Conservation (phyloP, 176 grass and related monocot species). For the Tillandsia leiboldiana region DNA sequence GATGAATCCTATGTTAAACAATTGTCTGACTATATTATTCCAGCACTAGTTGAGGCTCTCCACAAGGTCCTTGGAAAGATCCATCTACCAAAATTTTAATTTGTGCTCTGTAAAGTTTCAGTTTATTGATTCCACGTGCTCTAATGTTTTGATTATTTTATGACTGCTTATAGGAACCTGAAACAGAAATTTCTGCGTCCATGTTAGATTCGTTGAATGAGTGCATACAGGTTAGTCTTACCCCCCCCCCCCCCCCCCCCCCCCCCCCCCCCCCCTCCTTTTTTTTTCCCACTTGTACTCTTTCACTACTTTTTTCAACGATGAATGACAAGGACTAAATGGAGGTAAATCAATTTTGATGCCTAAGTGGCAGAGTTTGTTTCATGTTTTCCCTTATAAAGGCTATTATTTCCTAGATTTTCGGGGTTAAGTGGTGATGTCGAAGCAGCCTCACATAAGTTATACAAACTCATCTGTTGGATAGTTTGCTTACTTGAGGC, state of each 20-base stretch:
- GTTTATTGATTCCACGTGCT: background rate
- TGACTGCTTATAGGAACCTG: slow-evolving; percentile 51
- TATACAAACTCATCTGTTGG: too few relatives aligned
- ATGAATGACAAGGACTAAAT: too few relatives aligned
- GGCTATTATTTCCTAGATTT: too few relatives aligned
- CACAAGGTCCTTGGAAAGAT: slow-evolving; percentile 55
- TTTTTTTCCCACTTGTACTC: background rate
- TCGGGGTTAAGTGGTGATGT: too few relatives aligned
- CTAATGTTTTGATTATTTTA: background rate
- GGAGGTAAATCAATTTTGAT: too few relatives aligned
- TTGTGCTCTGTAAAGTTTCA: background rate
- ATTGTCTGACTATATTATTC: slow-evolving; percentile 92
- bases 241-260: background rate
- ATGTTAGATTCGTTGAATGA: slow-evolving; percentile 95
- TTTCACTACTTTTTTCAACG: background rate
- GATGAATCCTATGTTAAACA: slow-evolving; percentile 93
- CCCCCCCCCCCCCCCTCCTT: background rate
- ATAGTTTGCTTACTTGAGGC: too few relatives aligned
- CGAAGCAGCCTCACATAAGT: too few relatives aligned
- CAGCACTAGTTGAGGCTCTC: slow-evolving; percentile 90
- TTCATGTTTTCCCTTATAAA: too few relatives aligned
- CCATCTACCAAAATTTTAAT: too few relatives aligned
- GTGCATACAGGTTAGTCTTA: slow-evolving; percentile 68
- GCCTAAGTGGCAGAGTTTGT: too few relatives aligned
- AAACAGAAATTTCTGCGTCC: slow-evolving; percentile 84